Evolutionary conservation across 1,284 basidiomycete species (phyloP).

Genomic region (Pseudozyma sp.): DNA sequence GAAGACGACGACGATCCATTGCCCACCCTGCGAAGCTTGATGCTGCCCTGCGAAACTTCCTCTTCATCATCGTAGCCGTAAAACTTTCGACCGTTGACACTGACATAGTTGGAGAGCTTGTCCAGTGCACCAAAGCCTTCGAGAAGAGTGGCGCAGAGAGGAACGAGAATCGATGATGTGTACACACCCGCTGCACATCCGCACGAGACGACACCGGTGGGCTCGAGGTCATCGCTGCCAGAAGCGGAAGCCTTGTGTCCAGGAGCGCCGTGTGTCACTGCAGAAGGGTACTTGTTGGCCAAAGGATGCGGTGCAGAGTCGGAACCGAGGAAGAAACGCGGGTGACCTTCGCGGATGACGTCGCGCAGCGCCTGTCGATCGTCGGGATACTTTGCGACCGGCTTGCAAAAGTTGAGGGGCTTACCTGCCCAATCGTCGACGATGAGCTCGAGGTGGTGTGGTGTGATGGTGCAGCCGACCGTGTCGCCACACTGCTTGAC

Average conservation of each 20-base stretch:
- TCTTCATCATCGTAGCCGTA: slow-evolving; percentile 52
- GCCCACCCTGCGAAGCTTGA: slow-evolving; percentile 51
- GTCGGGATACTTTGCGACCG: slow-evolving; percentile 94
- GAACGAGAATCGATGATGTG: slow-evolving; percentile 65
- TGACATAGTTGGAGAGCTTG: slow-evolving; percentile 61
- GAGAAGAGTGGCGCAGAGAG: slow-evolving; percentile 66
- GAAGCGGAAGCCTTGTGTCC: slow-evolving; percentile 33
- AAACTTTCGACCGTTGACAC: slow-evolving; percentile 61
- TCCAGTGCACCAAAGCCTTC: slow-evolving; percentile 67
- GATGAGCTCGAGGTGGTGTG: slow-evolving; percentile 92
- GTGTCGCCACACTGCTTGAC: slow-evolving; percentile 72
- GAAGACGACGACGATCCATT: slow-evolving; percentile 2
- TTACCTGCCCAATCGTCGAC: slow-evolving; percentile 98
- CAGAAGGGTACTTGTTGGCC: slow-evolving; percentile 78
- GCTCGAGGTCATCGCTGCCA: slow-evolving; percentile 40
- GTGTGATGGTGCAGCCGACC: slow-evolving; percentile 96
- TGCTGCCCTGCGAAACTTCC: slow-evolving; percentile 21
- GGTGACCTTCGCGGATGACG: slow-evolving; percentile 80
- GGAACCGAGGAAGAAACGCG: slow-evolving; percentile 96
- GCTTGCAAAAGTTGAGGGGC: slow-evolving; percentile 96
- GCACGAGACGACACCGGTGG: slow-evolving; percentile 54
- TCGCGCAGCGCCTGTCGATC: slow-evolving; percentile 87
- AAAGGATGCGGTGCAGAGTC: slow-evolving; percentile 95
- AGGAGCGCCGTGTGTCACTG: slow-evolving; percentile 53
- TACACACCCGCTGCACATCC: slow-evolving; percentile 68